phyloP scores from a whole-genome alignment of 208 protist species.

The Leishmania gerbilli region DNA sequence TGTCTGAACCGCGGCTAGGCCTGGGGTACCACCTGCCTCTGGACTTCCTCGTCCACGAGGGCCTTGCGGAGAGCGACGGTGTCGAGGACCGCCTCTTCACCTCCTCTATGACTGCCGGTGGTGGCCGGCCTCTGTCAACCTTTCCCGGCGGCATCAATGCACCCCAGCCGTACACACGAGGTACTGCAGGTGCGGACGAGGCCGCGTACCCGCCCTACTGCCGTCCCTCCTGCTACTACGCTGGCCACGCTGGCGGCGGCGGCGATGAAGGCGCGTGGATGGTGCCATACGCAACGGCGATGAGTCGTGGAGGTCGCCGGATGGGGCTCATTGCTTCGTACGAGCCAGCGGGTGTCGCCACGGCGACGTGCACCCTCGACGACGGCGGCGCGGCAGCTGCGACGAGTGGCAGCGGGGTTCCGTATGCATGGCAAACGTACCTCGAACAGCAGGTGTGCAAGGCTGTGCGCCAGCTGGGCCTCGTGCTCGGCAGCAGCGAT shows the following conservation, averaged over 20 bases:
- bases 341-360: conserved; percentile 33
- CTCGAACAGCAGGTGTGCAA: conserved; percentile 41
- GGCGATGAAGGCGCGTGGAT: conserved; percentile 11
- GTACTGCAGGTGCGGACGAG: conserved; percentile 3
- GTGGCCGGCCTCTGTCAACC: conserved; percentile 8
- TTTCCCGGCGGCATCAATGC: not conserved
- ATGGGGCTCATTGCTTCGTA: conserved; percentile 69
- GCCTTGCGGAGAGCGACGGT: conserved; percentile 40
- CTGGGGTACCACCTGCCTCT: conserved; percentile 81
- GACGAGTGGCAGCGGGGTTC: conserved; percentile 6
- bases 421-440: conserved; percentile 30
- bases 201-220: not conserved
- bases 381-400: not conserved
- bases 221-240: conserved; percentile 3
- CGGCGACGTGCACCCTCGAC: not conserved
- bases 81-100: conserved; percentile 26
- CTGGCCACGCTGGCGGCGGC: not conserved
- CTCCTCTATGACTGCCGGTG: conserved; percentile 4
- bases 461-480: conserved; percentile 35
- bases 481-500: conserved; percentile 19
- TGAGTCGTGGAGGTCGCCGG: conserved; percentile 43
- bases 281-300: conserved; percentile 43
- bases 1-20: conserved; percentile 80
- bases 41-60: conserved; percentile 64
- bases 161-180: conserved; percentile 22